These are phyloP conservation scores for Herpetomonas tarakana DNA, from an alignment of 208 protist genomes.

Conservation along the genomic window DNA sequence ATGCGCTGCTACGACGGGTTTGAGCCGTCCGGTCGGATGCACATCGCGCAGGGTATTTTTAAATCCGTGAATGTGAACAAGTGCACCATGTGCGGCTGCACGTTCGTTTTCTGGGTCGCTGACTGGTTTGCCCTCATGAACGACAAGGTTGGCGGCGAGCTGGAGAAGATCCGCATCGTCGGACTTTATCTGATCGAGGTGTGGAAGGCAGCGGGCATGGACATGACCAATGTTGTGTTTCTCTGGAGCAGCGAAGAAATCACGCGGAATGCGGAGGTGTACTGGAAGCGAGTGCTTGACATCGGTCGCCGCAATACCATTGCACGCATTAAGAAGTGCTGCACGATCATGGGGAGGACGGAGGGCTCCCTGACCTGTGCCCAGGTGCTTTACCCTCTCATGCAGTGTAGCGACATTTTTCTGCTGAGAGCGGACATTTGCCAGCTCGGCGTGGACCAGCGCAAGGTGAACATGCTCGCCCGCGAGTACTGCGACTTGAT, in stretches of 20 bases:
- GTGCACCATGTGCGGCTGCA: constrained; percentile 94
- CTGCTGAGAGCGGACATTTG: constrained; percentile 99
- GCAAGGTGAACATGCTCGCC: constrained; percentile 99
- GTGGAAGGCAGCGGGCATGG: constrained; percentile 99
- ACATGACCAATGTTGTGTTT: constrained; percentile 97
- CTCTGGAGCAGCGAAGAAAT: constrained; percentile 98
- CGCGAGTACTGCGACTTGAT: constrained; percentile 97
- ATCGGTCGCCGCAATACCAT: constrained; percentile 95
- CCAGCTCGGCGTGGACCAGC: constrained; percentile 99
- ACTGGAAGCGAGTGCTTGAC: constrained; percentile 98
- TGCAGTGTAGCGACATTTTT: constrained; percentile 99
- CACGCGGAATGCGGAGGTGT: constrained; percentile 89
- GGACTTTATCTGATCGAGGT: constrained; percentile 98
- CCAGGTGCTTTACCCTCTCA: constrained; percentile 99
- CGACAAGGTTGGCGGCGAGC: constrained; percentile 99
- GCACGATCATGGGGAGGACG: constrained; percentile 98
- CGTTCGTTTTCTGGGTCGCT: constrained; percentile 99
- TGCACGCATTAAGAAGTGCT: constrained; percentile 97
- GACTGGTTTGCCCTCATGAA: constrained; percentile 99
- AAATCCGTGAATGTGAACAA: constrained; percentile 99
- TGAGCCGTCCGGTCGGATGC: constrained; percentile 99
- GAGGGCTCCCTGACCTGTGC: constrained; percentile 96
- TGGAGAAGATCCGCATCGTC: constrained; percentile 97
- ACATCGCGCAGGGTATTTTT: constrained; percentile 99
- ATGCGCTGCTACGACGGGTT: constrained; percentile 99